Evolutionary conservation across 306 rosid genomes (phyloP).

Genomic region (Mimosa bimucronata): DNA sequence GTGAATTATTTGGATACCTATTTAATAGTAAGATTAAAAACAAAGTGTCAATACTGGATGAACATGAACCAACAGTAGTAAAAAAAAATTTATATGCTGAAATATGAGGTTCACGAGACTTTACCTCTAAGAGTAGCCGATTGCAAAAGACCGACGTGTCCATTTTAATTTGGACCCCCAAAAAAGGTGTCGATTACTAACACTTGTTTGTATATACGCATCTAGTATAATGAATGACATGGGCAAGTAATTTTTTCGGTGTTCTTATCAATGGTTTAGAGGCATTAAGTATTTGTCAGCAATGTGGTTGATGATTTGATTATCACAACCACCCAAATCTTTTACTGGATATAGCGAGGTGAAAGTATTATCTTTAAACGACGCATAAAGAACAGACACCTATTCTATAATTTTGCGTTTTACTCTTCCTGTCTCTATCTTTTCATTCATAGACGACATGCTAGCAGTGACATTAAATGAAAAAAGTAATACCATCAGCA

Average conservation of each 20-base stretch:
- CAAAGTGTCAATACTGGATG: too few relatives aligned
- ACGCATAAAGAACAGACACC: background rate
- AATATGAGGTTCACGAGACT: conserved; percentile 18
- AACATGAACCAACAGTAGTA: too few relatives aligned
- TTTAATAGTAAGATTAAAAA: too few relatives aligned
- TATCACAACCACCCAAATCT: conserved; percentile 1
- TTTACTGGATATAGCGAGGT: conserved; percentile 19
- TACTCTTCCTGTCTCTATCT: background rate
- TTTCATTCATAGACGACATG: background rate
- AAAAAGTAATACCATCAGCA: background rate
- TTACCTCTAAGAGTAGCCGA: background rate
- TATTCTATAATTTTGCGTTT: background rate
- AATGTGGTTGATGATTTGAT: background rate
- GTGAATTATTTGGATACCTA: too few relatives aligned
- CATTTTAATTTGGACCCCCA: background rate
- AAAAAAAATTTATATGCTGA: background rate
- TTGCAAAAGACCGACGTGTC: background rate
- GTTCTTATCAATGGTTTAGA: background rate
- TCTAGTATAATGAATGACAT: too few relatives aligned
- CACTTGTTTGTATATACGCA: background rate
- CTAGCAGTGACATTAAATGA: background rate
- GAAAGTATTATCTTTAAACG: background rate
- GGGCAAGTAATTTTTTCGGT: background rate
- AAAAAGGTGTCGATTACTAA: background rate
- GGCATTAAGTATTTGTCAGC: conserved; percentile 21